Evolutionary conservation across 2,329 filamentous ascomycete species (phyloP).

Genomic region (Didymella exigua): DNA sequence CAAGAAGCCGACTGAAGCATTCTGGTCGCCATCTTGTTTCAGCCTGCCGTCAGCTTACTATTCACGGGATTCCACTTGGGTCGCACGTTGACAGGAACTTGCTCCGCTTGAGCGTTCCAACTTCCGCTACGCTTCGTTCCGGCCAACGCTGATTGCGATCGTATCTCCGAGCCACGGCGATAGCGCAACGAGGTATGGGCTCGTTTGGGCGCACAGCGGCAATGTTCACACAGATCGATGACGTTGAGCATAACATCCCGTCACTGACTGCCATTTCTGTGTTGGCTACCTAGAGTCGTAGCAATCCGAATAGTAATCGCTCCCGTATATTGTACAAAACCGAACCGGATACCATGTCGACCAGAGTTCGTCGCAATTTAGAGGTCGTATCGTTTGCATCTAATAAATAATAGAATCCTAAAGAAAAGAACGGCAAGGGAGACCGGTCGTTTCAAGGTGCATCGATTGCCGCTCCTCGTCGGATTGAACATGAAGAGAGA

Average conservation of each 20-base stretch:
- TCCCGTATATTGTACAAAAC: slow-evolving; percentile 34
- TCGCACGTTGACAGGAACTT: neutral
- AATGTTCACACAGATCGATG: neutral
- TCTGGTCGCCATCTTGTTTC: neutral
- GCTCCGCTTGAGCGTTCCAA: slow-evolving; percentile 9
- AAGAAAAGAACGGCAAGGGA: slow-evolving; percentile 19
- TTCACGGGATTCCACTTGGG: neutral
- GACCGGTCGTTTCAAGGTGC: slow-evolving; percentile 17
- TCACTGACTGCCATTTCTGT: slow-evolving; percentile 21
- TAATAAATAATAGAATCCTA: slow-evolving; percentile 22
- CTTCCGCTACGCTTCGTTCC: slow-evolving; percentile 1
- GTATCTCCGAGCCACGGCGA: slow-evolving; percentile 1
- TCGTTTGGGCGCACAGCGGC: neutral
- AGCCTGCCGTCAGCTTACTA: neutral
- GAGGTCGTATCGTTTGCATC: slow-evolving; percentile 15
- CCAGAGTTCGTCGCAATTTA: slow-evolving; percentile 15
- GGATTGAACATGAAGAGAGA: slow-evolving; percentile 4
- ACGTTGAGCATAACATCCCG: neutral
- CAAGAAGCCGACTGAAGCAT: neutral
- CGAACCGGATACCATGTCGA: slow-evolving; percentile 15
- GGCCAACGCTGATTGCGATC: slow-evolving; percentile 1
- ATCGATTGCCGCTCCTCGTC: slow-evolving; percentile 14
- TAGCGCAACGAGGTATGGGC: too few species aligned
- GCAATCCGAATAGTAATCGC: slow-evolving; percentile 12
- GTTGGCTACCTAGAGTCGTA: slow-evolving; percentile 25